phyloP scores from a whole-genome alignment of 1,284 basidiomycete species.

The Trichosporon ovoides region DNA sequence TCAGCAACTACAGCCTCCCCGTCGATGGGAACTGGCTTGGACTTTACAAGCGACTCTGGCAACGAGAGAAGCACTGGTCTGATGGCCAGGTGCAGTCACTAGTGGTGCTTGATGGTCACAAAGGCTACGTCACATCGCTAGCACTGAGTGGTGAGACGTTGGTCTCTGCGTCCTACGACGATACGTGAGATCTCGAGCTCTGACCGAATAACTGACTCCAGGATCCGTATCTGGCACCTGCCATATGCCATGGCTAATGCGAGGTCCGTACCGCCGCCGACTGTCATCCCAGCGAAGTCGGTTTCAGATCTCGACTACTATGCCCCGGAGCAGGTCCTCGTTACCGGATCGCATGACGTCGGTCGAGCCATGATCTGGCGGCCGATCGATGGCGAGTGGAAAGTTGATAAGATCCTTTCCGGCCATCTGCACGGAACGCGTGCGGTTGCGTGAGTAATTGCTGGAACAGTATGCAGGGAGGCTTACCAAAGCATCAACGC shows the following conservation, averaged over 20 bases:
- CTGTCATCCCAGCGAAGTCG: conserved; percentile 59
- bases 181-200: conserved; percentile 47
- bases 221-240: conserved; percentile 81
- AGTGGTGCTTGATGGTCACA: conserved; percentile 73
- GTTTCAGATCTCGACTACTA: conserved; percentile 86
- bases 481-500: conserved; percentile 66
- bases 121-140: conserved; percentile 79
- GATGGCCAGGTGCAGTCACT: conserved; percentile 62
- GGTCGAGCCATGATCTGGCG: conserved; percentile 75
- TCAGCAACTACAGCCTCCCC: conserved; percentile 46
- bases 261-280: conserved; percentile 16
- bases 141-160: conserved; percentile 62
- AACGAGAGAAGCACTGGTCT: conserved; percentile 78
- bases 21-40: conserved; percentile 68
- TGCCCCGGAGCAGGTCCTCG: conserved; percentile 77
- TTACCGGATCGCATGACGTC: conserved; percentile 86
- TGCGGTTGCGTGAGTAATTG: conserved; percentile 32
- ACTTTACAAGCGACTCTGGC: conserved; percentile 74
- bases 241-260: conserved; percentile 55
- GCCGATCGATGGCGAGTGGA: conserved; percentile 61
- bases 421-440: conserved; percentile 53
- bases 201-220: conserved; percentile 38
- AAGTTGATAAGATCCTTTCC: conserved; percentile 71
- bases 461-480: conserved; percentile 19
- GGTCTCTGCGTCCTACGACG: conserved; percentile 84